Evolutionary conservation across 169 alveolate genomes (phyloP).

Genomic region (Plasmodium vinckei): DNA sequence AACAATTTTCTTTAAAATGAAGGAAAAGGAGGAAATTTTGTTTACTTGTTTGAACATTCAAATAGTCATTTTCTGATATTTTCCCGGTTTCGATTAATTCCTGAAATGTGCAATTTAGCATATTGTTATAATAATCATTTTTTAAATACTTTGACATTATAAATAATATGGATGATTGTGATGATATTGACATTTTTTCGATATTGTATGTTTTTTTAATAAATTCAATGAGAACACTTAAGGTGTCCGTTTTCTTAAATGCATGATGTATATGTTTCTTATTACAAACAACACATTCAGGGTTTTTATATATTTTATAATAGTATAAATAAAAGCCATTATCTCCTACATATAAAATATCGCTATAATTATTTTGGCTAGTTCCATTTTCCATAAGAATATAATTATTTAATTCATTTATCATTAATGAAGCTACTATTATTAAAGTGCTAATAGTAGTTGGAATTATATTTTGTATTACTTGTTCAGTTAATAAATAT

Average conservation of each 20-base stretch:
- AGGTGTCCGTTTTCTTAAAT: conserved; percentile 11
- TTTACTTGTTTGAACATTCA: conserved; percentile 29
- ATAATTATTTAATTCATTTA: not conserved
- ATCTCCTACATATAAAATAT: conserved; percentile 51
- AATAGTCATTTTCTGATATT: conserved; percentile 4
- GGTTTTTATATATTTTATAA: conserved; percentile 33
- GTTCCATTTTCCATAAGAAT: not conserved
- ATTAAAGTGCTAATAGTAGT: conserved; percentile 40
- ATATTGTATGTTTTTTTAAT: conserved; percentile 2
- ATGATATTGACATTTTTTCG: conserved; percentile 19
- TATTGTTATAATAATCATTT: conserved; percentile 5
- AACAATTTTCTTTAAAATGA: not conserved
- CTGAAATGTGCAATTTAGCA: conserved; percentile 12
- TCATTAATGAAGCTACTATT: conserved; percentile 35
- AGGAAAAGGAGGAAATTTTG: conserved; percentile 20
- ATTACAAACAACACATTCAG: conserved; percentile 24
- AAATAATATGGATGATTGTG: conserved; percentile 25
- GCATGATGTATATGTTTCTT: conserved; percentile 14
- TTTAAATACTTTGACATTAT: conserved; percentile 6
- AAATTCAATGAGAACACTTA: conserved; percentile 1
- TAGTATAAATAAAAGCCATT: conserved; percentile 33
- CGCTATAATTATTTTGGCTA: conserved; percentile 9
- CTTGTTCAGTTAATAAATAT: conserved; percentile 39
- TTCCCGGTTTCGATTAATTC: conserved; percentile 33
- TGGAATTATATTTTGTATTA: conserved; percentile 32